Conservation (phyloP, 768 basidiomycete species). For the Boletellus ananas region DNA sequence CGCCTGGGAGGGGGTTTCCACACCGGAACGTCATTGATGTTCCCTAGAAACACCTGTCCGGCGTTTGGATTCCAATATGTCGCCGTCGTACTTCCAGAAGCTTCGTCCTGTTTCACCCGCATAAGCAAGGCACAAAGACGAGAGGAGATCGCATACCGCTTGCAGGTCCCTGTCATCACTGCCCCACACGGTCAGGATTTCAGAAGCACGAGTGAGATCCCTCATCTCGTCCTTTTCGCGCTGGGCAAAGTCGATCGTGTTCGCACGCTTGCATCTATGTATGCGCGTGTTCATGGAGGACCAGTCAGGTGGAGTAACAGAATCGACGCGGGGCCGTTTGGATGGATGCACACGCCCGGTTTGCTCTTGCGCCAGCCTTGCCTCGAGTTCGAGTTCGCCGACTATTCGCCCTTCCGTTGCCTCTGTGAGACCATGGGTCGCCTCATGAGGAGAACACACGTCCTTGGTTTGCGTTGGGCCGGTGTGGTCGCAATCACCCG, state of each 20-base stretch:
- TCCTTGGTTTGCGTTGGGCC: neutral
- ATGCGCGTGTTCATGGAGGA: constrained; percentile 13
- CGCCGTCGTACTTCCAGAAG: constrained; percentile 33
- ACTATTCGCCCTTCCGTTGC: constrained; percentile 27
- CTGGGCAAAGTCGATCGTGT: constrained; percentile 77
- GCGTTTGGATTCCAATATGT: constrained; percentile 51
- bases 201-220: constrained; percentile 76
- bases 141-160: constrained; percentile 3
- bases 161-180: constrained; percentile 11
- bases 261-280: constrained; percentile 35
- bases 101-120: constrained; percentile 15
- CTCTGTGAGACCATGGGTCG: constrained; percentile 28
- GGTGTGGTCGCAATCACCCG: constrained; percentile 18
- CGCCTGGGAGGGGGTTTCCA: constrained; percentile 23
- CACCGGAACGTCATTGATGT: constrained; percentile 75
- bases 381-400: constrained; percentile 24
- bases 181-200: constrained; percentile 56
- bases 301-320: neutral
- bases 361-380: constrained; percentile 7
- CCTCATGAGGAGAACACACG: neutral
- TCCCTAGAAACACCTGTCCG: constrained; percentile 78
- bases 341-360: neutral
- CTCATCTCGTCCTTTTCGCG: constrained; percentile 90
- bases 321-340: neutral
- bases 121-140: constrained; percentile 1